phyloP scores from a whole-genome alignment of 768 basidiomycete genomes.

The Neoboletus brunneissimus region DNA sequence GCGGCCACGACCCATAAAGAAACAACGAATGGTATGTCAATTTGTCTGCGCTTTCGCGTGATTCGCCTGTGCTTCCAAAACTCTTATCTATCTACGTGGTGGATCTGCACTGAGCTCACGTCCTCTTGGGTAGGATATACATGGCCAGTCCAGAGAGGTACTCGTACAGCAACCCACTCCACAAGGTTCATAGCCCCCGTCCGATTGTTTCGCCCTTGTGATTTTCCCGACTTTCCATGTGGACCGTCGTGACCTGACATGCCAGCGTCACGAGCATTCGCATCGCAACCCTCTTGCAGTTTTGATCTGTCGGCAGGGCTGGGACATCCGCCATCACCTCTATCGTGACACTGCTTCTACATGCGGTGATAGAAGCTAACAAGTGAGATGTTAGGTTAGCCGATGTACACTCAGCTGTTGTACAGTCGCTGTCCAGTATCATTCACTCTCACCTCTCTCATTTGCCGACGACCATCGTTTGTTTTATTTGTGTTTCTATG shows the following conservation, averaged over 20 bases:
- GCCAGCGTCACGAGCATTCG: slow-evolving; percentile 8
- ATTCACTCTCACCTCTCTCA: slow-evolving; percentile 12
- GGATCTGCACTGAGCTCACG: slow-evolving; percentile 8
- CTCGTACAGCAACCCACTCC: slow-evolving; percentile 73
- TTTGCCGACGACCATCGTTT: slow-evolving; percentile 23
- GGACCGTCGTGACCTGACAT: slow-evolving; percentile 7
- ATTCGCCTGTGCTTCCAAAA: neutral
- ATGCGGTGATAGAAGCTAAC: slow-evolving; percentile 8
- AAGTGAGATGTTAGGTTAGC: slow-evolving; percentile 14
- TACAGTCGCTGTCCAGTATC: slow-evolving; percentile 22
- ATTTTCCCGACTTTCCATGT: slow-evolving; percentile 4
- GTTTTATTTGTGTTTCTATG: slow-evolving; percentile 22
- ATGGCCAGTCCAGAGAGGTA: slow-evolving; percentile 61
- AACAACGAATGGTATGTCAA: slow-evolving; percentile 63
- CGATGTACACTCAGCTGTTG: slow-evolving; percentile 24
- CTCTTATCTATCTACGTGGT: neutral
- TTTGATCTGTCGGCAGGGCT: slow-evolving; percentile 8
- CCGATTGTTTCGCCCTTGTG: neutral
- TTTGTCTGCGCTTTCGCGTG: neutral
- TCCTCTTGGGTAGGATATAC: slow-evolving; percentile 47
- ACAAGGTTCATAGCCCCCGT: slow-evolving; percentile 51
- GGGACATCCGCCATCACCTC: slow-evolving; percentile 3
- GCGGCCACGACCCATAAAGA: slow-evolving; percentile 71
- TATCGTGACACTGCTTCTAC: slow-evolving; percentile 8
- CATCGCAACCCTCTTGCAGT: slow-evolving; percentile 7